Base-by-base conservation (phyloP, 805 yeast species). In the Maudiozyma turicensis region DNA sequence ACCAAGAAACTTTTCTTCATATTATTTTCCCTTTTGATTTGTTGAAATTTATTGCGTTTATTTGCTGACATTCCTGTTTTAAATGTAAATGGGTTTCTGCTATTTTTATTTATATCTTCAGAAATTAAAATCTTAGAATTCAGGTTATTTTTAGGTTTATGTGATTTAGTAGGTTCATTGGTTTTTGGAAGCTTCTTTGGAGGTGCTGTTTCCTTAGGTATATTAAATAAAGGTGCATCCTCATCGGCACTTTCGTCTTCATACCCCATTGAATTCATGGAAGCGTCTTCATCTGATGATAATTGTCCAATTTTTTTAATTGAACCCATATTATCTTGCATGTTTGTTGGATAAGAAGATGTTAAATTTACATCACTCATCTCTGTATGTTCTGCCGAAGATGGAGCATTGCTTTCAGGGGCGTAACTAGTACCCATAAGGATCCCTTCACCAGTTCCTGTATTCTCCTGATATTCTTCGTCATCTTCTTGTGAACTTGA, bases 211-310 rank as follows among this genome's bases (percentile, higher is more conserved):
- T 40, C 40, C 20, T 40, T 40, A n/a, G 14, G n/a, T 10, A 11
- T 14, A 30, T 42, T 39, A 39, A 54, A 57, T 32, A 58, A 40
- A 1, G 58, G 58, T 6, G 44, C 48, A 39, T 58, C 60, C 8
- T 59, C 58, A 9, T 51, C 59, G n/a, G 49, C 56, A 30, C 39
- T 49, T 51, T 43, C 50, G 2, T 54, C 53, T 30, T 49, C 53
- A 28, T 65, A 62, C 9, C 73, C 77, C 5, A 3, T 13, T 13
- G 34, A n/a, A 30, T 45, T 50, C 1, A 52, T 53, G 30, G 50
- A 52, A 15, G 64, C 62, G 10, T 73, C 77, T 8, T 73, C 77
- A 15, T 70, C 72, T 1, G 72, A 67, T 50, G 71, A 72, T 58
- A 67, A 78, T 60, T 63, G 66, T 1, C 66, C 67, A 8, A 56